Conservation (phyloP, 371 early-diverging fungal species). For the Circinella minor region DNA sequence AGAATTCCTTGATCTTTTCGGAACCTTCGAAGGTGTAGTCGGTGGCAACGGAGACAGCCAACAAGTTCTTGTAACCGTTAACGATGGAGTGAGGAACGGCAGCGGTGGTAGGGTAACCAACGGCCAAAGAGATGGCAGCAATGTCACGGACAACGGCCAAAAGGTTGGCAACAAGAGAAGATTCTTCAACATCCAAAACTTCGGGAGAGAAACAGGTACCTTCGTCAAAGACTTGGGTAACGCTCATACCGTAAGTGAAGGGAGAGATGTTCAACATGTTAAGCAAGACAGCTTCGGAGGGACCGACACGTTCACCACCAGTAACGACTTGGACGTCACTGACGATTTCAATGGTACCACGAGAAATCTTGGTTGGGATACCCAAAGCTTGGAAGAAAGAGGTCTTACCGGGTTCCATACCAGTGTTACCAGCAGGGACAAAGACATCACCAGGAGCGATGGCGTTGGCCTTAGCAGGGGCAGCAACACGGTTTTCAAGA, state of each 20-base stretch:
- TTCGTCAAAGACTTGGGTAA: slow-evolving; percentile 94
- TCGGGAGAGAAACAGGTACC: slow-evolving; percentile 91
- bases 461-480: slow-evolving; percentile 99
- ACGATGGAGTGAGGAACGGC: slow-evolving; percentile 97
- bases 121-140: slow-evolving; percentile 95
- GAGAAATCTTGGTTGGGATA: slow-evolving; percentile 99
- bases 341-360: slow-evolving; percentile 99
- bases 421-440: slow-evolving; percentile 99
- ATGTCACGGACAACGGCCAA: slow-evolving; percentile 83
- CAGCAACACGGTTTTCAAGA: slow-evolving; percentile 92
- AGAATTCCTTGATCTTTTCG: slow-evolving; percentile 91
- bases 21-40: slow-evolving; percentile 94
- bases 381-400: slow-evolving; percentile 99
- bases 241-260: slow-evolving; percentile 99
- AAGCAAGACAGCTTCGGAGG: slow-evolving; percentile 98
- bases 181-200: slow-evolving; percentile 95
- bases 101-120: slow-evolving; percentile 94
- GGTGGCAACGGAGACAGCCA: slow-evolving; percentile 90
- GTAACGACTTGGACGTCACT: slow-evolving; percentile 93
- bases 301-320: slow-evolving; percentile 95
- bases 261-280: slow-evolving; percentile 99
- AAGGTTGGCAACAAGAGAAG: slow-evolving; percentile 80
- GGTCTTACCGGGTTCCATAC: slow-evolving; percentile 99
- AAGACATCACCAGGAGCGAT: slow-evolving; percentile 96
- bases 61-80: slow-evolving; percentile 97